Conservation (phyloP, 2,329 filamentous ascomycete species). For the Aspergillus sp. region DNA sequence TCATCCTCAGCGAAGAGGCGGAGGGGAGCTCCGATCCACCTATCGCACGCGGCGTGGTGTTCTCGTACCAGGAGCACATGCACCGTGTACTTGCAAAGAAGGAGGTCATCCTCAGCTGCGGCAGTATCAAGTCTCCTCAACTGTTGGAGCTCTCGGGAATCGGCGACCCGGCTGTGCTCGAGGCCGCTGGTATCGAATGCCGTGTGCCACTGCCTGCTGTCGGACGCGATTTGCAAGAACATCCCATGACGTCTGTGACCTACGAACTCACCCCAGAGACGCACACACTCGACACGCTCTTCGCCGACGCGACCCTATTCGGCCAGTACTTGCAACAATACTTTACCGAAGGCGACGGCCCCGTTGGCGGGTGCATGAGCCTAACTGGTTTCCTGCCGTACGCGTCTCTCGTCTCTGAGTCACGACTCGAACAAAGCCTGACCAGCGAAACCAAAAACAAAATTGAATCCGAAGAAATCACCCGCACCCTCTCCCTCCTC, state of each 20-base stretch:
- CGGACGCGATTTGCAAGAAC: conserved; percentile 55
- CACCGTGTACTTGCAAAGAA: conserved; percentile 37
- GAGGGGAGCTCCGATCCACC: neutral
- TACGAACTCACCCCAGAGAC: conserved; percentile 22
- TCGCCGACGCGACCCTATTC: neutral
- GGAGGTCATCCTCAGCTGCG: conserved; percentile 64
- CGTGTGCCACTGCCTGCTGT: conserved; percentile 50
- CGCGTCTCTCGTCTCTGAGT: conserved; percentile 7
- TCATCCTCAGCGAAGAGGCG: conserved; percentile 22
- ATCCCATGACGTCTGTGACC: conserved; percentile 25
- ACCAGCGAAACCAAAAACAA: neutral
- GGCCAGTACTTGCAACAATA: conserved; percentile 17
- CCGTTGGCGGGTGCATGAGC: conserved; percentile 7
- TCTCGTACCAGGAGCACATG: conserved; percentile 42
- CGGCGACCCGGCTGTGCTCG: conserved; percentile 51
- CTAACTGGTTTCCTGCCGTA: conserved; percentile 18
- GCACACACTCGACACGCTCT: conserved; percentile 17
- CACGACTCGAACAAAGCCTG: conserved; percentile 1
- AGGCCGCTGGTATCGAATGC: conserved; percentile 42
- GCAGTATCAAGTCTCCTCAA: conserved; percentile 61
- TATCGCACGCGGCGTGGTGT: conserved; percentile 44
- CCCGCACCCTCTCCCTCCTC: neutral
- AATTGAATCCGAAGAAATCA: neutral
- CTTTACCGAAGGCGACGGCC: conserved; percentile 8
- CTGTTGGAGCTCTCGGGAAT: conserved; percentile 66